Percentiles rank a stretch among this genome's conserved stretches.
phyloP scores from a whole-genome alignment of 805 yeast species.

The Brettanomyces sp. region DNA sequence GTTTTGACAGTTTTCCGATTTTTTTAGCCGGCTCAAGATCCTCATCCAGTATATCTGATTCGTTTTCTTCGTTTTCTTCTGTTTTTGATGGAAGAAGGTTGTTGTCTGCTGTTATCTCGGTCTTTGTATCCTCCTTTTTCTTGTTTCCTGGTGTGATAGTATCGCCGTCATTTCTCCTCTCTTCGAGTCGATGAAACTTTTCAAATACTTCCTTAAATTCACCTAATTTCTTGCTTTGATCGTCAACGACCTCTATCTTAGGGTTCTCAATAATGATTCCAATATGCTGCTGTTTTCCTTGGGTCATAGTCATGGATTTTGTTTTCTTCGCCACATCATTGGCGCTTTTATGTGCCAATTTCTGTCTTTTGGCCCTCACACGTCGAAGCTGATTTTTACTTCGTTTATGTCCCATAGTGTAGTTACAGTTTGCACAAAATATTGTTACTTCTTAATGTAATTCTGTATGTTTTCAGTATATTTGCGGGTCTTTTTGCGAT shows the following conservation, averaged over 20 bases:
- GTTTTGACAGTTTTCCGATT: conserved; percentile 28
- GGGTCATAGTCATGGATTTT: background rate
- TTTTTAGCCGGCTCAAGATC: background rate
- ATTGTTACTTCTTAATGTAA: no score
- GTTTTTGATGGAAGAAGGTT: background rate
- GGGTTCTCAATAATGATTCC: background rate
- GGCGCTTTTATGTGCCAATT: conserved; percentile 2
- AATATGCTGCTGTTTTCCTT: background rate
- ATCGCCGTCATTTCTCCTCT: conserved; percentile 3
- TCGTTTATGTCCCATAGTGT: conserved; percentile 21
- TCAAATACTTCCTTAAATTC: conserved; percentile 12
- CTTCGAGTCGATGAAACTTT: conserved; percentile 13
- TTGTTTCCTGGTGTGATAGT: conserved; percentile 7
- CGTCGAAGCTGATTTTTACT: conserved; percentile 48
- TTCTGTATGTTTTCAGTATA: no score
- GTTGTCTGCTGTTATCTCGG: background rate
- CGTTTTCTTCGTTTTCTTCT: background rate
- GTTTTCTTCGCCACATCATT: background rate
- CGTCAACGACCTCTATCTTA: conserved; percentile 23
- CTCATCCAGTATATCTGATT: background rate
- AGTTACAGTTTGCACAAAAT: no score
- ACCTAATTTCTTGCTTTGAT: conserved; percentile 32
- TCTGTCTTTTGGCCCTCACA: conserved; percentile 33
- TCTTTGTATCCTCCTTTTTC: background rate
- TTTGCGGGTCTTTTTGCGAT: no score